Evolutionary conservation across 2,329 filamentous ascomycete species (phyloP).

Genomic region (Penicillium sp.): DNA sequence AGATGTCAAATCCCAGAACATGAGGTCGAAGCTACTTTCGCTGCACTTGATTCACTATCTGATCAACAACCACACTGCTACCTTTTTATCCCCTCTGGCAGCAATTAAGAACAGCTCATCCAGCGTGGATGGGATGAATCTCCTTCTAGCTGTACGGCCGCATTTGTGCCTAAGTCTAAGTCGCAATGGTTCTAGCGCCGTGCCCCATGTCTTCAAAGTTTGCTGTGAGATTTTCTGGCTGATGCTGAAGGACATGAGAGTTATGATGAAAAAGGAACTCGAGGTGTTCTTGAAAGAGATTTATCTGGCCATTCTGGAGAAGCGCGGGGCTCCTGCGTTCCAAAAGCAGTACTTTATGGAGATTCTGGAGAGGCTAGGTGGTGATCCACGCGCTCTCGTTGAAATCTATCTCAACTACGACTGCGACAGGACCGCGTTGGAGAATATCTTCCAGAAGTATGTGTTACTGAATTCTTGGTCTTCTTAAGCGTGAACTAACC

Average conservation of each 20-base stretch:
- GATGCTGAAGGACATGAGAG: constrained; percentile 89
- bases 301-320: constrained; percentile 86
- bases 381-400: constrained; percentile 82
- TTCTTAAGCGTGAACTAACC: constrained; percentile 5
- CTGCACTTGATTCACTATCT: constrained; percentile 93
- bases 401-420: constrained; percentile 98
- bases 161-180: constrained; percentile 94
- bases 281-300: constrained; percentile 98
- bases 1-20: constrained; percentile 88
- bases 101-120: constrained; percentile 89
- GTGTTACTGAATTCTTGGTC: background rate
- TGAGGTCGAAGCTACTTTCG: constrained; percentile 95
- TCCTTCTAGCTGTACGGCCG: constrained; percentile 93
- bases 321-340: constrained; percentile 77
- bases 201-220: constrained; percentile 89
- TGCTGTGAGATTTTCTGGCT: constrained; percentile 98
- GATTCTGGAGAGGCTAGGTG: constrained; percentile 77
- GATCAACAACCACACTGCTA: constrained; percentile 85
- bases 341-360: constrained; percentile 92
- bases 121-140: constrained; percentile 77
- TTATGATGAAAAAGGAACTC: constrained; percentile 96
- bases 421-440: constrained; percentile 84
- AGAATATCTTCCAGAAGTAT: constrained; percentile 87
- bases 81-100: constrained; percentile 88
- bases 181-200: constrained; percentile 89